These are phyloP conservation scores for Arthrobotrys megalospora DNA, from an alignment of 2,329 filamentous ascomycete species.

Conservation along the genomic window DNA sequence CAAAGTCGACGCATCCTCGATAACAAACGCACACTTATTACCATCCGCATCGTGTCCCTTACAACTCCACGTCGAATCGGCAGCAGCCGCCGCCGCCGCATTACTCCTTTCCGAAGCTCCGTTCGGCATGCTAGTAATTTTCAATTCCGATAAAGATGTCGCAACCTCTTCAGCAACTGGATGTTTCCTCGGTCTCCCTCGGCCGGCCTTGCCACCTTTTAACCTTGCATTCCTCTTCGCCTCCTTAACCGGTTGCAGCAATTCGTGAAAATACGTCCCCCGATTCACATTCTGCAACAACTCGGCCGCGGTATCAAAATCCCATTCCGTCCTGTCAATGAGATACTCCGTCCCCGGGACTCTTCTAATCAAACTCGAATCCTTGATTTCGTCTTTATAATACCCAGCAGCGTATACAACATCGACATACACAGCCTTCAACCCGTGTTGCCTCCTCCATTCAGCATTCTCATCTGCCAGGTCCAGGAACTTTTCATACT, in stretches of 20 bases:
- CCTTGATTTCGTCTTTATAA: constrained; percentile 45
- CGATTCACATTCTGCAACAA: constrained; percentile 56
- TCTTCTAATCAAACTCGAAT: constrained; percentile 41
- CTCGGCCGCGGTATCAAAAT: constrained; percentile 53
- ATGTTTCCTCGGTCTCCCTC: constrained; percentile 48
- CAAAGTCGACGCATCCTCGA: constrained; percentile 43
- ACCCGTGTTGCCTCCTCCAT: constrained; percentile 49
- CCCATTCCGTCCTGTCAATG: constrained; percentile 55
- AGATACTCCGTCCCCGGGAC: constrained; percentile 55
- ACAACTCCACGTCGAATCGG: constrained; percentile 37
- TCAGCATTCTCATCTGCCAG: constrained; percentile 48
- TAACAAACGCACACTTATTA: constrained; percentile 29
- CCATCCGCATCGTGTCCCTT: constrained; percentile 43
- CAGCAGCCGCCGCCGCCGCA: background rate
- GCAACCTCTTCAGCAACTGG: constrained; percentile 34
- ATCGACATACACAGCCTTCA: constrained; percentile 56
- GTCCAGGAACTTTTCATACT: constrained; percentile 49
- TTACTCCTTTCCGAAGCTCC: constrained; percentile 34
- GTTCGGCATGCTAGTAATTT: constrained; percentile 38
- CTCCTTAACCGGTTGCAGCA: constrained; percentile 56
- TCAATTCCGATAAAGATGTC: constrained; percentile 38
- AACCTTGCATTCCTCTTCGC: constrained; percentile 45
- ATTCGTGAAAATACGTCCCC: constrained; percentile 53
- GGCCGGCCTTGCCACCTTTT: constrained; percentile 21
- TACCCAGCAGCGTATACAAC: constrained; percentile 55